Base-by-base conservation (phyloP, 441 rosid species). In the Jatropha multifida region DNA sequence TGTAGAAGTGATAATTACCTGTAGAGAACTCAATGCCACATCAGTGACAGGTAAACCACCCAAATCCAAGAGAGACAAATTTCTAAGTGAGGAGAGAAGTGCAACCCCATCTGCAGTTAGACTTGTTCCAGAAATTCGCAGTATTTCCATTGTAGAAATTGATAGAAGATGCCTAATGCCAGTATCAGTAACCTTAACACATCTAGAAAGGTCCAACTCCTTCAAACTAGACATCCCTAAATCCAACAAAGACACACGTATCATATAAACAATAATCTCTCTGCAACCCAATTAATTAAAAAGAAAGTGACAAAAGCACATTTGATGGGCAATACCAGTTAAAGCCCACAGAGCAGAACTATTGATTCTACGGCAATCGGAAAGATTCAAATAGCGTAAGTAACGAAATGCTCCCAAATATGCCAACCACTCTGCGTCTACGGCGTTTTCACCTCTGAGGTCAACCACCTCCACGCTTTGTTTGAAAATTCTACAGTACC, bases 351-450 rank as follows among this genome's bases (percentile, higher is more conserved):
- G 79, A 4, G 97, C 84, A 44, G 91, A 90, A 74, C 84, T 86
- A 52, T 82, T 90, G 83, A 94, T 85, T 82, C 87, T 87, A 40
- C 66, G 84, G 81, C 99, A 90, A 84, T 85, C 92, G 1, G 95
- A 88, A 68, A 95, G 81, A 77, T 85, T 88, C 71, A 95, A 82
- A 42, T 82, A 79, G 14, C 77, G 78, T 68, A 95, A 77, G 81
- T 79, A 82, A 68, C 80, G 86, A 51, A 90, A 94, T 23, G 91
- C 93, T 65, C 95, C 99, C 66, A 93, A 69, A 80, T 92, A 96
- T 0, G 97, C 98, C 89, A 89, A 84, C 99, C 99, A 96, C 83
- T 96, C 99, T 0, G 88, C 97, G 79, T 96, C 93, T 67, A 96
- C 88, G 46, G 82, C 82, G 78, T 76, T 86, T 81, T 93, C 91